Conservation (phyloP, 1,284 basidiomycete genomes). For the Ceratobasidium sp. region DNA sequence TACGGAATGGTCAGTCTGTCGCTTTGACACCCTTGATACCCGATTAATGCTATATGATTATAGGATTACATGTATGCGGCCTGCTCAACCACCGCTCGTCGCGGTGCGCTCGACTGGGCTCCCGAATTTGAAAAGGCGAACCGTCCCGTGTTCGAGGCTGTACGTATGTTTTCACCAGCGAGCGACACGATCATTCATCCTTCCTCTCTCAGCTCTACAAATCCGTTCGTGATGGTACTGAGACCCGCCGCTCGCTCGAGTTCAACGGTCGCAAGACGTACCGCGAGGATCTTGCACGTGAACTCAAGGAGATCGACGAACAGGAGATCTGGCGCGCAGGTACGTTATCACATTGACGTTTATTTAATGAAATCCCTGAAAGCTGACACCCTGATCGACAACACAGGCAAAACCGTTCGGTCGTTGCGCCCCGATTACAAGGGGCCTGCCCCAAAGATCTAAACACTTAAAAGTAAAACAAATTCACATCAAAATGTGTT, state of each 20-base stretch:
- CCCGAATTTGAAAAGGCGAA: conserved; percentile 96
- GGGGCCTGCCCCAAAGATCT: conserved; percentile 45
- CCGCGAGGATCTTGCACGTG: conserved; percentile 92
- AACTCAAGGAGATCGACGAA: conserved; percentile 94
- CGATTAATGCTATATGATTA: neutral
- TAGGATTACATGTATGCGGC: conserved; percentile 99
- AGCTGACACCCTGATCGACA: conserved; percentile 36
- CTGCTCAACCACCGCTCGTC: conserved; percentile 98
- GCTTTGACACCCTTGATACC: neutral
- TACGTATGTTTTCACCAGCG: neutral
- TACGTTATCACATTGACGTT: conserved; percentile 55
- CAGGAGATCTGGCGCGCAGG: conserved; percentile 99
- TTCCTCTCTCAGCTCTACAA: conserved; percentile 75
- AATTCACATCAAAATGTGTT: neutral
- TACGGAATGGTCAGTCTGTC: conserved; percentile 71
- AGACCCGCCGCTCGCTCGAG: conserved; percentile 96
- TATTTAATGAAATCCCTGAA: conserved; percentile 30
- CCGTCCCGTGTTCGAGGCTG: conserved; percentile 87
- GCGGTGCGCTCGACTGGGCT: conserved; percentile 99
- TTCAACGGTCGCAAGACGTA: conserved; percentile 95
- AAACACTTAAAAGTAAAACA: neutral
- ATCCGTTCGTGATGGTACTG: conserved; percentile 93
- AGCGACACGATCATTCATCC: neutral
- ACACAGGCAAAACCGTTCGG: conserved; percentile 74
- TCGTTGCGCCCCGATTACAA: conserved; percentile 82